Conservation (phyloP, 768 basidiomycete genomes). For the Trametes gibbosa region DNA sequence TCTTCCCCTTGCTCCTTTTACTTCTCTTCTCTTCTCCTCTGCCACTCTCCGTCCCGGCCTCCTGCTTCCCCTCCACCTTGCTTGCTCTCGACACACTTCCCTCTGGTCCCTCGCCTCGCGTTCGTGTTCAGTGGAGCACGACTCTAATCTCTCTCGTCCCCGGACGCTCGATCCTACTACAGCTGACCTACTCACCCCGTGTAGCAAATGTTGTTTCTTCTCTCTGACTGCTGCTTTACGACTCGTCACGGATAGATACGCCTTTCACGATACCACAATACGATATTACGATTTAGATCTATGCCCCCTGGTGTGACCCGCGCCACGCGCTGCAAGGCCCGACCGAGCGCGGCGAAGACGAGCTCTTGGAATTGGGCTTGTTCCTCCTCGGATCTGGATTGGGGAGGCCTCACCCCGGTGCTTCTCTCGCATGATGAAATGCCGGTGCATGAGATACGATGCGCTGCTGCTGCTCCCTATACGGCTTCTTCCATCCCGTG, state of each 20-base stretch:
- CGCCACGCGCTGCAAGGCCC: neutral
- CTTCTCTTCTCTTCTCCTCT: slow-evolving; percentile 10
- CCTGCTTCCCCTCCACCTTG: slow-evolving; percentile 29
- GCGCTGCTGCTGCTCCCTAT: no score
- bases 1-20: slow-evolving; percentile 25
- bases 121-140: slow-evolving; percentile 1
- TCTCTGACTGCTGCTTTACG: slow-evolving; percentile 8
- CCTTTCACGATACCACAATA: slow-evolving; percentile 16
- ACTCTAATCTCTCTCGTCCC: slow-evolving; percentile 10
- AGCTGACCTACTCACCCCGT: slow-evolving; percentile 18
- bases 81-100: slow-evolving; percentile 28
- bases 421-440: no score
- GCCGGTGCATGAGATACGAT: no score
- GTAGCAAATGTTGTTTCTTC: slow-evolving; percentile 21
- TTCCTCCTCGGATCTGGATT: no score
- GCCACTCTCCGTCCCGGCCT: slow-evolving; percentile 9
- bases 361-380: no score
- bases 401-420: no score
- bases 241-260: slow-evolving; percentile 20
- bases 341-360: no score
- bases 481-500: no score
- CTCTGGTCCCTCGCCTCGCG: slow-evolving; percentile 3
- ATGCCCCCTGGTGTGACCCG: neutral
- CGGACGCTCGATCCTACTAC: slow-evolving; percentile 10
- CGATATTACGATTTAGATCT: slow-evolving; percentile 17